Conservation (phyloP, 768 basidiomycete species). For the Ramaria sp. region DNA sequence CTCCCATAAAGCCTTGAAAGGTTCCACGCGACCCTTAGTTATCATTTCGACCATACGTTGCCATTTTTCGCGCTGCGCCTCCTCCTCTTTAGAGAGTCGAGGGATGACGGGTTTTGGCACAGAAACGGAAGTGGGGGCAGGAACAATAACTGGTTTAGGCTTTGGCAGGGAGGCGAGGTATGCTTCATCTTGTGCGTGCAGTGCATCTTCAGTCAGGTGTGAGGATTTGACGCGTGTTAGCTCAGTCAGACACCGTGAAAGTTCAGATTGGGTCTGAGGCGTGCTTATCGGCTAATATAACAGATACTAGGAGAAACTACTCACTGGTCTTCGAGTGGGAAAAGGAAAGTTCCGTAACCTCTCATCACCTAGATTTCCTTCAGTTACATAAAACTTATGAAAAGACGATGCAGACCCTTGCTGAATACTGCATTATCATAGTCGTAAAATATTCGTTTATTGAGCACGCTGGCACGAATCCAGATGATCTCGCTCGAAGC, state of each 20-base stretch:
- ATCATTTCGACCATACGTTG: conserved; percentile 81
- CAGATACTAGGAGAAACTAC: conserved; percentile 19
- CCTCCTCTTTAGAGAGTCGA: conserved; percentile 74
- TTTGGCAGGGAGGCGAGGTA: conserved; percentile 85
- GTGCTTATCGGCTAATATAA: background rate
- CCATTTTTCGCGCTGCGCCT: conserved; percentile 71
- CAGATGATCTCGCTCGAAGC: conserved; percentile 81
- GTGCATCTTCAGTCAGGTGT: conserved; percentile 74
- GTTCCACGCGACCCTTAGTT: conserved; percentile 71
- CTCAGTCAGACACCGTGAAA: conserved; percentile 77
- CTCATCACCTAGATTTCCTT: conserved; percentile 38
- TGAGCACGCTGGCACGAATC: conserved; percentile 80
- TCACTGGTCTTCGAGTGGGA: conserved; percentile 86
- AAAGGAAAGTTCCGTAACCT: conserved; percentile 89
- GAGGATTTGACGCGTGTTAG: conserved; percentile 78
- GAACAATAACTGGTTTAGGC: conserved; percentile 43
- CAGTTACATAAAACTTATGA: background rate
- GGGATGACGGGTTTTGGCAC: conserved; percentile 35
- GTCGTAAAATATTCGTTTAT: conserved; percentile 81
- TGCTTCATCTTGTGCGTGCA: conserved; percentile 79
- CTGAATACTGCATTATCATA: conserved; percentile 70
- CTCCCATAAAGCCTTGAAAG: conserved; percentile 71
- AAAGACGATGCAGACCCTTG: conserved; percentile 32
- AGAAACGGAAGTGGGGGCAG: conserved; percentile 25
- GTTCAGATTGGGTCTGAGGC: conserved; percentile 77